phyloP scores from a whole-genome alignment of 495 filamentous ascomycete species.

The Filosporella fistucella region DNA sequence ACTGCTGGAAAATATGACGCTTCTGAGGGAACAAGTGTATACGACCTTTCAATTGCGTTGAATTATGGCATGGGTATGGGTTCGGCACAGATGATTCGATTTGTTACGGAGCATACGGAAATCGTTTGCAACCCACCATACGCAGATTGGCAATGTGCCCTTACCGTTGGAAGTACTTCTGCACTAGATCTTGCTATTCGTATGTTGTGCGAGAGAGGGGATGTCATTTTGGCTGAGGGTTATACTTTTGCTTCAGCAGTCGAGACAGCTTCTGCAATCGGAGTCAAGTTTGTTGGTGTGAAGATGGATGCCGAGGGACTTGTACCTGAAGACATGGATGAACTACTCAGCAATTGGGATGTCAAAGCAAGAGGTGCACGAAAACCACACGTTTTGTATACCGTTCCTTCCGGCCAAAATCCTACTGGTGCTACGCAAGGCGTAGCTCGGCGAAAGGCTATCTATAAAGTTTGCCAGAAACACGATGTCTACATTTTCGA shows the following conservation, averaged over 20 bases:
- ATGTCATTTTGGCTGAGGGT: conserved; percentile 76
- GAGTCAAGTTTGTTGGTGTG: conserved; percentile 67
- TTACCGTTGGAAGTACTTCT: conserved; percentile 75
- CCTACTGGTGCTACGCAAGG: conserved; percentile 85
- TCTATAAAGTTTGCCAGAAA: conserved; percentile 74
- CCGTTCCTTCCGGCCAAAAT: conserved; percentile 84
- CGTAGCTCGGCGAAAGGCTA: conserved; percentile 53
- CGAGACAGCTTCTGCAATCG: conserved; percentile 76
- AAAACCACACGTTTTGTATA: conserved; percentile 79
- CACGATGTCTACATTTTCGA: conserved; percentile 87
- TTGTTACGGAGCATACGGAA: conserved; percentile 90
- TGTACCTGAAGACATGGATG: conserved; percentile 41
- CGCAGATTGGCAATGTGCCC: conserved; percentile 72
- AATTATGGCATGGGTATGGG: conserved; percentile 90
- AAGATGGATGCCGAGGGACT: conserved; percentile 77
- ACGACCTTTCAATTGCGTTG: conserved; percentile 36
- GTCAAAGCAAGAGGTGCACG: conserved; percentile 42
- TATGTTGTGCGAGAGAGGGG: conserved; percentile 68
- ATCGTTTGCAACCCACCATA: conserved; percentile 73
- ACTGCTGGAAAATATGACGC: conserved; percentile 80
- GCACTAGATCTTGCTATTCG: conserved; percentile 73
- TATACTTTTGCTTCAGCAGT: conserved; percentile 81
- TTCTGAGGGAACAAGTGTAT: conserved; percentile 55
- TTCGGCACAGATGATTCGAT: conserved; percentile 80
- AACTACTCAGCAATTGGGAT: conserved; percentile 24